Base-by-base conservation (phyloP, 129 eudicot genomes). In the Dittrichia graveolens region DNA sequence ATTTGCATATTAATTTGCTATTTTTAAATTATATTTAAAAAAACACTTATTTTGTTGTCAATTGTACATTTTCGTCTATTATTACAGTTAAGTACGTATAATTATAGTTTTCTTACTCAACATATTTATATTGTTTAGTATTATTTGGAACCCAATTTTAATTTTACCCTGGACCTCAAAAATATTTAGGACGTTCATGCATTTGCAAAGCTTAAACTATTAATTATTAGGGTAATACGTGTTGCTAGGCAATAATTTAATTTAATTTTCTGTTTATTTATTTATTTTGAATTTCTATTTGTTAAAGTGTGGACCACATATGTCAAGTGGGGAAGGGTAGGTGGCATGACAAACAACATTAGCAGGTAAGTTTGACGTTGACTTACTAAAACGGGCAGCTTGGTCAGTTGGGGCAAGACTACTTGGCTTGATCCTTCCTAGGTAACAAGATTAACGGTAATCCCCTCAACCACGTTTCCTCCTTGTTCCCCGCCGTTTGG, bases 361-460 rank as follows among this genome's bases (percentile, higher is more conserved):
- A 34, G 47, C 42, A 52, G 72, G 71, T 63, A 63, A 31, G 72
- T 50, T 74, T 74, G 78, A 63, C 43, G 72, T 50, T 50, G 72
- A 62, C 59, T 46, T 24, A 24, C 2, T 4, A 12, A 18, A 42
- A 63, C 34, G 69, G 52, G 59, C 43, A 58, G 68, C 6, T 18
- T 24, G 67, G 75, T 65, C 54, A 71, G 31, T 53, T 19, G 3
- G 56, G 58, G 35, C 34, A n/a, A 1, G n/a, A 45, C n/a, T n/a
- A n/a, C n/a, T n/a, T n/a, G 67, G 24, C 34, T 66, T n/a, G 46
- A 35, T 67, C 44, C 35, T 39, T 53, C 59, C 69, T 64, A 38
- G 74, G 62, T 14, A 69, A n/a, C 52, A 64, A 41, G 31, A 24
- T 24, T 24, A 24, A 24, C 50, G 31, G 18, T 9, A 68, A 61